phyloP scores from a whole-genome alignment of 2,329 filamentous ascomycete species.

The Dactylellina parvicollis region DNA sequence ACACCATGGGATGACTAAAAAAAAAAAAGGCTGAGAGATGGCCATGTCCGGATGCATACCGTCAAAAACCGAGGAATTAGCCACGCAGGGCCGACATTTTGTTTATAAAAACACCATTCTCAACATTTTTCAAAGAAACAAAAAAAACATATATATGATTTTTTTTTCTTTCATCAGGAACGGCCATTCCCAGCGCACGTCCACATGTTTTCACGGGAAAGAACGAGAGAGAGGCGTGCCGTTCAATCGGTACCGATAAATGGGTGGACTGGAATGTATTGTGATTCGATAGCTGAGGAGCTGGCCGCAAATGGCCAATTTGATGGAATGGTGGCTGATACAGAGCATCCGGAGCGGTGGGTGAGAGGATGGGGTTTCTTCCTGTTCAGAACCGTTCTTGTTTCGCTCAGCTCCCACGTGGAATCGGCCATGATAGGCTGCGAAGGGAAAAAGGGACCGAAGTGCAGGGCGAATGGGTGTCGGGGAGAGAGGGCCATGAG shows the following conservation, averaged over 20 bases:
- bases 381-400: background rate
- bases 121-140: background rate
- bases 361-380: no score
- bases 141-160: no score
- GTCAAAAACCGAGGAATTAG: conserved; percentile 27
- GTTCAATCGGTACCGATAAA: conserved; percentile 41
- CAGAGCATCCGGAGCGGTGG: conserved; percentile 5
- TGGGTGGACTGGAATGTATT: conserved; percentile 3
- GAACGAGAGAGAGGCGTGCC: conserved; percentile 2
- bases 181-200: conserved; percentile 39
- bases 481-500: conserved; percentile 8
- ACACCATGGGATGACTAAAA: conserved; percentile 46
- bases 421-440: conserved; percentile 32
- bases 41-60: conserved; percentile 1
- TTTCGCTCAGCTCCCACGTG: conserved; percentile 20
- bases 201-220: conserved; percentile 20
- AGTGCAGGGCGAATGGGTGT: background rate
- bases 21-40: background rate
- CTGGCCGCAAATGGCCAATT: conserved; percentile 33
- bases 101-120: conserved; percentile 13
- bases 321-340: conserved; percentile 43
- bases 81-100: background rate
- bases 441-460: conserved; percentile 9
- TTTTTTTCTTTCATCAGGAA: conserved; percentile 24
- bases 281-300: conserved; percentile 26